Evolutionary conservation across 2,329 filamentous ascomycete species (phyloP).

Genomic region (Cytospora piceicola): DNA sequence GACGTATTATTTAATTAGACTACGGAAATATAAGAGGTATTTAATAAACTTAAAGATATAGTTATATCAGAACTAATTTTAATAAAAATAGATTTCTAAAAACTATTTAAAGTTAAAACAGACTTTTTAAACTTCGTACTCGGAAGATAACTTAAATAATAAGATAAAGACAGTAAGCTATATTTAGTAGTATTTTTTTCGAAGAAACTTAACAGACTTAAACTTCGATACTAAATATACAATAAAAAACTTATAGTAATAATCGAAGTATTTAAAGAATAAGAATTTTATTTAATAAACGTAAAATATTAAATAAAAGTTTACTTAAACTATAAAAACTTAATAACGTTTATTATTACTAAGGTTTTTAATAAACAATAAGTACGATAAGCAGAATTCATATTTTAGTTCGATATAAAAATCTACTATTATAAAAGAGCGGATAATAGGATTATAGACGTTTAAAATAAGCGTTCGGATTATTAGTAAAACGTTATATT

Average conservation of each 20-base stretch:
- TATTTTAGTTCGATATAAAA: background rate
- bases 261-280: slow-evolving; percentile 5
- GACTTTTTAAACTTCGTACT: background rate
- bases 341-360: background rate
- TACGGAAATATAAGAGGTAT: background rate
- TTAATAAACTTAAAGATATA: background rate
- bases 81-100: background rate
- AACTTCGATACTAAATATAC: background rate
- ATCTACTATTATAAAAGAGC: background rate
- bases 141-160: background rate
- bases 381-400: too few species aligned
- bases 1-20: background rate
- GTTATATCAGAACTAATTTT: background rate
- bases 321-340: background rate
- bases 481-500: background rate
- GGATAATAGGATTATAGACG: too few species aligned
- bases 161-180: background rate
- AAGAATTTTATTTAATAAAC: background rate
- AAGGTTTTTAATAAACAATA: too few species aligned
- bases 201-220: background rate
- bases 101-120: background rate
- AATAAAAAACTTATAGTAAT: background rate
- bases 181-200: slow-evolving; percentile 1
- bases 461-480: background rate
- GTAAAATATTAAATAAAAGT: background rate